Base-by-base conservation (phyloP, 2,329 filamentous ascomycete species). In the Calonectria honghensis region DNA sequence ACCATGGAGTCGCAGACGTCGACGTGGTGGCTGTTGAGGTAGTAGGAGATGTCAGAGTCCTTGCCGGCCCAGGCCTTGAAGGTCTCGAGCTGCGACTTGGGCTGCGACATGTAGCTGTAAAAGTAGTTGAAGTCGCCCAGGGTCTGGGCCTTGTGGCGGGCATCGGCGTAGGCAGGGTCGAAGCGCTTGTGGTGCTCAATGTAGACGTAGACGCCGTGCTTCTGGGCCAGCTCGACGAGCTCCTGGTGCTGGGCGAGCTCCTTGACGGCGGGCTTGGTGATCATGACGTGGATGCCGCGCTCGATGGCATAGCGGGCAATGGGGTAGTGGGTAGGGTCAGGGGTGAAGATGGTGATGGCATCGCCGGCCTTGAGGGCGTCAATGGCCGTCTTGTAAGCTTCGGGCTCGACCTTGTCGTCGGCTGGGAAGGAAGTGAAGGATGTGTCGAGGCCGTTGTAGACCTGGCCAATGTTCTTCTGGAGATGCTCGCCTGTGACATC, bases 91-190 rank as follows among this genome's bases (percentile, higher is more conserved):
- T 98, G 96, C 66, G 90, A 95, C 87, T 97, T 98, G 75, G 94
- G 94, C 89, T 98, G 96, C 65, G 93, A 95, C 96, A 98, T 98
- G 91, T 98, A 98, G 80, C 92, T 94, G 90, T 98, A 98, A 85
- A 98, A 98, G 90, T 98, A 98, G 89, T 98, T 98, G 92, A 98
- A 98, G 86, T 98, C 95, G 77, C 96, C 96, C 10, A 98, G 89
- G 68, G 89, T 92, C 82, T 91, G 87, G 18, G 95, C 95, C 80
- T 94, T 93, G 87, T 93, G 93, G 65, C 93, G 91, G 18, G 96
- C 96, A 84, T 98, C 96, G 18, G 95, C 92, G 87, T 98, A 98
- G 29, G 95, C 95, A 2, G 96, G 96, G 84, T 98, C 96, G 87
- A 93, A 98, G 73, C 96, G 95, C 89, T 98, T 98, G 91, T 98